Evolutionary conservation across 83 land plant genomes (phyloP), one percentile per base, ranked within the genome.

Genomic region (Thuja plicata): DNA sequence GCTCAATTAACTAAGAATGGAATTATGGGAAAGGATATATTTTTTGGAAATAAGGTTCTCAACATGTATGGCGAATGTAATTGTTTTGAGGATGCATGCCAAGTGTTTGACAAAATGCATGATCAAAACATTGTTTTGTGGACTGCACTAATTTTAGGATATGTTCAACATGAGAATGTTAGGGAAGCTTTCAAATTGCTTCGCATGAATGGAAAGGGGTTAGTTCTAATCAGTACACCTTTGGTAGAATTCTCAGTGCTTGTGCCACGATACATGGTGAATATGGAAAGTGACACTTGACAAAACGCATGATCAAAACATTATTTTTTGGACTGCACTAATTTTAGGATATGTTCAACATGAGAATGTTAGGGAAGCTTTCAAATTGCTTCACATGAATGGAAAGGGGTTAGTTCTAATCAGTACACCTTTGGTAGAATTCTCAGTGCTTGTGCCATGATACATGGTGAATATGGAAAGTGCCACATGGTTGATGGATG

Each of bases 91-190:
- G 89, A 88, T 88, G 92, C 92, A 8, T 81, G 81, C 16, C 74
- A 82, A 80, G 73, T 89, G 38, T 91, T 91, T 79, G 85, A 87
- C 62, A 87, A 79, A 55, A 89, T 91, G 92, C 52, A 17, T n/a
- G 46, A 82, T 3, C 90, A 78, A 57, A 89, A 91, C 30, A 40
- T 80, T 12, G 87, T 89, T 7, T 91, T 90, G 0, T 91, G 92
- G 92, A 89, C 88, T 50, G 60, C 88, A 3, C 74, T 90, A 9
- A 87, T 87, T 35, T 90, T 87, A 27, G 91, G 87, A 37, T 87
- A 76, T 19, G 77, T 88, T 21, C 88, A 83, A 57, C 80, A 87
- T 87, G 93, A 87, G 71, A 12, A 54, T 40, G 83, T 21, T 9
- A 80, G 45, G 66, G 90, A 92, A 60, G 90, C 90, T 43, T 17